Conservation (phyloP, 805 yeast species). For the Kuraishia capsulata region DNA sequence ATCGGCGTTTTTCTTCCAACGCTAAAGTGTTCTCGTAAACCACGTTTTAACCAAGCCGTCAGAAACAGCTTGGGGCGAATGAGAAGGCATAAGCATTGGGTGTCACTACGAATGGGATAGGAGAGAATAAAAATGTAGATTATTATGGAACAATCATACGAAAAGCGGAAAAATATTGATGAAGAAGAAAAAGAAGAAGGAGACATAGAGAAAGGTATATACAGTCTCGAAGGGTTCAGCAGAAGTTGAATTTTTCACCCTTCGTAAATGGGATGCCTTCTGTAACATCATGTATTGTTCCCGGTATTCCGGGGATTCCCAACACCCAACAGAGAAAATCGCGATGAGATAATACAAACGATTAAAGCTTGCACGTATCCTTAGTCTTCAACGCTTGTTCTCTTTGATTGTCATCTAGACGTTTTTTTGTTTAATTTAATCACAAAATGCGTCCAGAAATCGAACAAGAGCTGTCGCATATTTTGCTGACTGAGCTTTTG, state of each 20-base stretch:
- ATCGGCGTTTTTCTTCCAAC: conserved; percentile 3
- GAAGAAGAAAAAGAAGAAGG: not conserved
- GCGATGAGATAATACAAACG: too few relatives aligned
- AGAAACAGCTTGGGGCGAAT: conserved; percentile 1
- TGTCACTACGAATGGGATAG: not conserved
- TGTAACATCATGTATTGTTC: too few relatives aligned
- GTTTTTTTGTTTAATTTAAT: too few relatives aligned
- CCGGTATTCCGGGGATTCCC: not conserved
- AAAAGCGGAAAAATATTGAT: too few relatives aligned
- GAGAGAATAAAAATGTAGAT: too few relatives aligned
- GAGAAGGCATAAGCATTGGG: conserved; percentile 5
- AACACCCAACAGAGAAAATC: conserved; percentile 1
- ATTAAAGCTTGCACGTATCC: too few relatives aligned
- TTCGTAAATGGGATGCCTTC: not conserved
- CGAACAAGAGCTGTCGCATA: conserved; percentile 95
- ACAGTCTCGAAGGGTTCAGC: too few relatives aligned
- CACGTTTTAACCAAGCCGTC: not conserved
- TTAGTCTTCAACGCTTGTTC: too few relatives aligned
- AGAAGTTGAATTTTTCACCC: not conserved
- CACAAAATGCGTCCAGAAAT: conserved; percentile 90
- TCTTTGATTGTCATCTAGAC: too few relatives aligned
- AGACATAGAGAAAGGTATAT: not conserved
- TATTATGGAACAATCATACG: too few relatives aligned
- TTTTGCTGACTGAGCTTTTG: conserved; percentile 85
- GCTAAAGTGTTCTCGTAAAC: conserved; percentile 4